These are phyloP conservation scores for Hanseniaspora lindneri DNA, from an alignment of 805 yeast genomes.

Conservation along the genomic window DNA sequence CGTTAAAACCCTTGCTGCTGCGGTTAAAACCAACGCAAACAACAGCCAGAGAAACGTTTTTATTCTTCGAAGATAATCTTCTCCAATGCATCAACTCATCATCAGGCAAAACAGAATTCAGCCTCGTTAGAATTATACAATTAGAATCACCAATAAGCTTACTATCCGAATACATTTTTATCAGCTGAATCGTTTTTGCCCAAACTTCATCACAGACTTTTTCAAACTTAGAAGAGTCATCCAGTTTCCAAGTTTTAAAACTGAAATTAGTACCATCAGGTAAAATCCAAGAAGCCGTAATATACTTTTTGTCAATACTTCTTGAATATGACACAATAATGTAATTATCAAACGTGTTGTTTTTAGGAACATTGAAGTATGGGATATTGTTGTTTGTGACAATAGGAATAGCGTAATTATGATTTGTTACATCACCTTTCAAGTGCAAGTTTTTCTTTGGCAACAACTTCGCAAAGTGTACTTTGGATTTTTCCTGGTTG, in stretches of 20 bases:
- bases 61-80: conserved; percentile 46
- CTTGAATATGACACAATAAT: conserved; percentile 79
- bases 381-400: conserved; percentile 7
- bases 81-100: conserved; percentile 76
- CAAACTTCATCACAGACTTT: conserved; percentile 56
- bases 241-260: conserved; percentile 53
- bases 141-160: conserved; percentile 35
- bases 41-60: conserved; percentile 51
- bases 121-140: conserved; percentile 54
- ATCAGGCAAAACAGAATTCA: conserved; percentile 65
- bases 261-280: conserved; percentile 56
- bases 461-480: conserved; percentile 1
- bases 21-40: conserved; percentile 54
- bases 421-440: conserved; percentile 1
- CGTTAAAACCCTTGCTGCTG: conserved; percentile 35
- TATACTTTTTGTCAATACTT: conserved; percentile 71
- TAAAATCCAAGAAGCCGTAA: conserved; percentile 81
- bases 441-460: not conserved
- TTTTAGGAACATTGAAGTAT: conserved; percentile 18
- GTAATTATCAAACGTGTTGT: conserved; percentile 44
- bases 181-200: conserved; percentile 37
- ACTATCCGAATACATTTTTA: conserved; percentile 32
- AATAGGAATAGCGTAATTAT: conserved; percentile 9
- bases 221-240: conserved; percentile 34
- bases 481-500: not conserved